A percentile compares a stretch with the other conserved stretches of the same genome.
Conservation (phyloP, 2,329 filamentous ascomycete genomes). For the Penicillium sp. region DNA sequence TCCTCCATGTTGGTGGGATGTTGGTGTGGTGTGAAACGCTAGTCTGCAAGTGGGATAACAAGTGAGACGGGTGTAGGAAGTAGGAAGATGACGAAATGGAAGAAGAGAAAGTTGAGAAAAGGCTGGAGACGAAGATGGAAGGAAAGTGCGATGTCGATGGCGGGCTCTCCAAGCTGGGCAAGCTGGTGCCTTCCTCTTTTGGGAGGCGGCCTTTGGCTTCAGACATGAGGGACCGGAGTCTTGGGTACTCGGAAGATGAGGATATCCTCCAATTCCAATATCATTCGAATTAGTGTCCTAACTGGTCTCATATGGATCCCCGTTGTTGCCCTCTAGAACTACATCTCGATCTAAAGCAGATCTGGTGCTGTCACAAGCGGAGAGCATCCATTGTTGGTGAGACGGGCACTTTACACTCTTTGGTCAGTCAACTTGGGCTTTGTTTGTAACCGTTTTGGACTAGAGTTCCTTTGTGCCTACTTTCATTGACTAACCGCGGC, state of each 20-base stretch:
- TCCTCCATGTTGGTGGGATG: slow-evolving; percentile 18
- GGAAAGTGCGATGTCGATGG: neutral
- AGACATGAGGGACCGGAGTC: neutral
- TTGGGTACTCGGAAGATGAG: neutral
- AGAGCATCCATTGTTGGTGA: too few species aligned
- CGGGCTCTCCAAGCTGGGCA: neutral
- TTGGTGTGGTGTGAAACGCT: slow-evolving; percentile 1
- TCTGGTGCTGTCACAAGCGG: too few species aligned
- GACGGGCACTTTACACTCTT: neutral
- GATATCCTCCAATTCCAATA: neutral
- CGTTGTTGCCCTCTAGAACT: too few species aligned
- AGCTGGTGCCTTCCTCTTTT: neutral
- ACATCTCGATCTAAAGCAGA: neutral
- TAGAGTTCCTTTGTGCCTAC: neutral
- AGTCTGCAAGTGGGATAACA: neutral
- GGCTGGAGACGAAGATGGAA: neutral
- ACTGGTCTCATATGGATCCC: neutral
- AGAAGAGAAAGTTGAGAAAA: neutral
- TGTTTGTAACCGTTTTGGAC: neutral
- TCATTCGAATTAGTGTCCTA: neutral
- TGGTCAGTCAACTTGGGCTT: neutral
- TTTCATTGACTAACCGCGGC: neutral
- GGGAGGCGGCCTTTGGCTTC: neutral
- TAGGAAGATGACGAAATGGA: neutral
- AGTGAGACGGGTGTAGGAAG: too few species aligned